Conservation (phyloP, 805 yeast genomes). For the Cyberlindnera suaveolens region DNA sequence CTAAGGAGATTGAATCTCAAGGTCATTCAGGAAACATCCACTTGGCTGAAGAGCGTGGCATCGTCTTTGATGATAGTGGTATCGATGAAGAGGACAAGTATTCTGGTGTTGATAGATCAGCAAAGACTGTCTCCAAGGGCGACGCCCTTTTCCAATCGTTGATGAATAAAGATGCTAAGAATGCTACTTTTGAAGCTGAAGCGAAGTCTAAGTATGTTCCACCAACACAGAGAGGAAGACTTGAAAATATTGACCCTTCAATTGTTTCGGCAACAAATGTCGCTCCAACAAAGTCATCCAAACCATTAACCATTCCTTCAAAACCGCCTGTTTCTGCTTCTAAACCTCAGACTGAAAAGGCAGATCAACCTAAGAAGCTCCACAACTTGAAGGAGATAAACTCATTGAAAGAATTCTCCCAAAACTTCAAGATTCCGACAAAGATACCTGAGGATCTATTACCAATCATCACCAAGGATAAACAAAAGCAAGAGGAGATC, state of each 20-base stretch:
- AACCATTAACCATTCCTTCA: conserved; percentile 23
- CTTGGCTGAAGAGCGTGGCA: conserved; percentile 87
- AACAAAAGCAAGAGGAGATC: conserved; percentile 57
- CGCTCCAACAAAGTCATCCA: neutral
- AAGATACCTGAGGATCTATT: conserved; percentile 44
- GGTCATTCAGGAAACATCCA: conserved; percentile 64
- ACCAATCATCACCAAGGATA: conserved; percentile 66
- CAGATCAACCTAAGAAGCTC: conserved; percentile 21
- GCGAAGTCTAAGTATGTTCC: conserved; percentile 37
- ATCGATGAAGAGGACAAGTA: conserved; percentile 94
- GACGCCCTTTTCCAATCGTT: conserved; percentile 24
- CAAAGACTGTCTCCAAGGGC: conserved; percentile 7
- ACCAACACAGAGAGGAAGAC: conserved; percentile 47
- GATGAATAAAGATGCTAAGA: conserved; percentile 29
- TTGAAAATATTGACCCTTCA: conserved; percentile 54
- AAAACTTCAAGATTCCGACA: conserved; percentile 69
- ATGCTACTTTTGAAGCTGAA: conserved; percentile 36
- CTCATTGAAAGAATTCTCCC: conserved; percentile 71
- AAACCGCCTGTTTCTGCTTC: conserved; percentile 19
- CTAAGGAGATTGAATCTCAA: conserved; percentile 75
- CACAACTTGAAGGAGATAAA: conserved; percentile 59
- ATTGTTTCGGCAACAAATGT: conserved; percentile 44
- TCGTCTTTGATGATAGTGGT: conserved; percentile 71
- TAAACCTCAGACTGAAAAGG: conserved; percentile 9
- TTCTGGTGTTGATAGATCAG: conserved; percentile 61